These are phyloP conservation scores for Lodderomyces parapsilosis DNA, from an alignment of 1,139 yeast genomes.

Conservation along the genomic window DNA sequence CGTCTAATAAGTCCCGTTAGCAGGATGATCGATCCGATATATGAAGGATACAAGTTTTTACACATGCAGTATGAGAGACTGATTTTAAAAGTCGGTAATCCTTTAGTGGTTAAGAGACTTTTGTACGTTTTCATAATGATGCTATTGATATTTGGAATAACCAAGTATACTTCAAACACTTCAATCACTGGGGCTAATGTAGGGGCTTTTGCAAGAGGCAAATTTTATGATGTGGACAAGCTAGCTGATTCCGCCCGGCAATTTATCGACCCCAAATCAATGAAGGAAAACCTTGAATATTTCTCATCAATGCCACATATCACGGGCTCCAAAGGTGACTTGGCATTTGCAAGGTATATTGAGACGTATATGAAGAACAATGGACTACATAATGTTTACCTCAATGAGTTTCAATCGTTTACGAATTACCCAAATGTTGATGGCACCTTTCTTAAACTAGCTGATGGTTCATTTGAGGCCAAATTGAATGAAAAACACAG, in stretches of 20 bases:
- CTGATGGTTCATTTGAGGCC: conserved; percentile 38
- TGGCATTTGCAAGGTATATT: conserved; percentile 65
- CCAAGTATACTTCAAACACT: conserved; percentile 54
- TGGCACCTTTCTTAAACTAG: conserved; percentile 30
- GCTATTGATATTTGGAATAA: conserved; percentile 52
- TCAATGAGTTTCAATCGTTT: conserved; percentile 51
- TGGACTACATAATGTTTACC: conserved; percentile 53
- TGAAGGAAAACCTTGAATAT: conserved; percentile 74
- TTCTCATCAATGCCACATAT: conserved; percentile 81
- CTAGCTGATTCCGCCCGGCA: conserved; percentile 49
- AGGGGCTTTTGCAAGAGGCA: conserved; percentile 48
- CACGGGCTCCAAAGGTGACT: conserved; percentile 86
- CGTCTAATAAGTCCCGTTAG: conserved; percentile 54
- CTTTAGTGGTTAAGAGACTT: conserved; percentile 76
- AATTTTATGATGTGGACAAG: conserved; percentile 58
- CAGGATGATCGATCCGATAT: conserved; percentile 65
- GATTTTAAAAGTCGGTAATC: conserved; percentile 74
- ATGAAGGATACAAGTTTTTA: conserved; percentile 51
- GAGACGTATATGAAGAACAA: conserved; percentile 55
- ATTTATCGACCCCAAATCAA: conserved; percentile 52
- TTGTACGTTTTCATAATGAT: conserved; percentile 68
- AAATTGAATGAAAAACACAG: conserved; percentile 33
- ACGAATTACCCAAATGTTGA: conserved; percentile 52
- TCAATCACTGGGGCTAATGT: conserved; percentile 38
- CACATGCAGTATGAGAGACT: conserved; percentile 52